Conservation (phyloP, 306 rosid genomes). For the Dalbergia cochinchinensis region DNA sequence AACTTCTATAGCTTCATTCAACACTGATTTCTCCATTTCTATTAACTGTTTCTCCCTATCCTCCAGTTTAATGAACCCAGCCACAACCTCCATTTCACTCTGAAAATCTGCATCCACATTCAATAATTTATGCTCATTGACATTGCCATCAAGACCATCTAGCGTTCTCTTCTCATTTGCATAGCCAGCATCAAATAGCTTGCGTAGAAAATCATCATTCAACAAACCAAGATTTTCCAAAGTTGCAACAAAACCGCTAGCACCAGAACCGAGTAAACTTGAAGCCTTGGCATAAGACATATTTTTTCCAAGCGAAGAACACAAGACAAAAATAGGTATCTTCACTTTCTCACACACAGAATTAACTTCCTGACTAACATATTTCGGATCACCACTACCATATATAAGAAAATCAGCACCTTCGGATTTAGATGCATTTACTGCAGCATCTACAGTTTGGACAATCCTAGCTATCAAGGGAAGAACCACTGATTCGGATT, state of each 20-base stretch:
- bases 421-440: constrained; percentile 81
- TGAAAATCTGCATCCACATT: constrained; percentile 52
- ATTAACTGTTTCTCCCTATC: constrained; percentile 75
- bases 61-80: constrained; percentile 86
- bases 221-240: constrained; percentile 64
- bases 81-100: constrained; percentile 51
- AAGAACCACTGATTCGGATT: constrained; percentile 75
- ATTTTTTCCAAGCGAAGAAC: constrained; percentile 48
- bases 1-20: constrained; percentile 75
- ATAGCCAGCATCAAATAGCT: constrained; percentile 53
- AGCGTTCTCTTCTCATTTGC: constrained; percentile 45
- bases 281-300: constrained; percentile 57
- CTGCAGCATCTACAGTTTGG: constrained; percentile 66
- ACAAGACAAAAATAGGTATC: constrained; percentile 75
- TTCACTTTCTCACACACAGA: constrained; percentile 69
- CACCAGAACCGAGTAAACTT: constrained; percentile 68
- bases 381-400: constrained; percentile 51
- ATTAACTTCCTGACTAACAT: constrained; percentile 44
- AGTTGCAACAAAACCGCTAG: constrained; percentile 79
- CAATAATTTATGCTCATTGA: constrained; percentile 35
- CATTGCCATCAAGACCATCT: constrained; percentile 36
- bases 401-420: constrained; percentile 96
- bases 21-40: constrained; percentile 69
- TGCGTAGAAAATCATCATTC: constrained; percentile 57
- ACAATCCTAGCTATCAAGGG: constrained; percentile 93